phyloP scores from a whole-genome alignment of 179 eudicot genomes.

The Heliamphora pulchella region DNA sequence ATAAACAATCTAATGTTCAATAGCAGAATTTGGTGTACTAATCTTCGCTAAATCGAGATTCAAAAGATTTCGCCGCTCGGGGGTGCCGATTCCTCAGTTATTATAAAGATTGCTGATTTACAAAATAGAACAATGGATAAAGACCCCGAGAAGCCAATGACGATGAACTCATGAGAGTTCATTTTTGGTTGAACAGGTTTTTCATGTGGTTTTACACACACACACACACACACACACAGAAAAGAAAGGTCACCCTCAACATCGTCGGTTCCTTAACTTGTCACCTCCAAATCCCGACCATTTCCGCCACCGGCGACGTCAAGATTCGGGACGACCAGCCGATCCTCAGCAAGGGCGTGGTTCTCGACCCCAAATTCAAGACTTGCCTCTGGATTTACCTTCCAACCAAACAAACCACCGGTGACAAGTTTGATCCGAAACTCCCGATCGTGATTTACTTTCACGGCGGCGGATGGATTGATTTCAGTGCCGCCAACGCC shows the following conservation, averaged over 20 bases:
- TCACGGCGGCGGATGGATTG: constrained; percentile 73
- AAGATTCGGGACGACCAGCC: not conserved
- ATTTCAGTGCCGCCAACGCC: constrained; percentile 31
- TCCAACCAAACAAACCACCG: not conserved
- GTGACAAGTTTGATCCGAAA: not conserved
- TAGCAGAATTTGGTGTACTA: too few relatives aligned
- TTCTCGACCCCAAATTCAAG: not conserved
- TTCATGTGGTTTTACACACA: too few relatives aligned
- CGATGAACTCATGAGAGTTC: too few relatives aligned
- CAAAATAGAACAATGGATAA: too few relatives aligned
- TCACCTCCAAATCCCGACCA: not conserved
- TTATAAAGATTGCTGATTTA: too few relatives aligned
- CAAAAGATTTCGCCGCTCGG: too few relatives aligned
- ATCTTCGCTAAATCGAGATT: too few relatives aligned
- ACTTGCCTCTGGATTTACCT: not conserved
- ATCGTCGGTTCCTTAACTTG: not conserved
- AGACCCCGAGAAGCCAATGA: too few relatives aligned
- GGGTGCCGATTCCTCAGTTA: too few relatives aligned
- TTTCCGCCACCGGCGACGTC: not conserved
- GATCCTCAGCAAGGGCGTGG: constrained; percentile 1
- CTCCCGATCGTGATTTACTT: constrained; percentile 55
- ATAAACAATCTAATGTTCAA: too few relatives aligned
- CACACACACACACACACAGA: too few relatives aligned
- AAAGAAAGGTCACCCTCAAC: not conserved
- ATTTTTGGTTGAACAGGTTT: too few relatives aligned